phyloP scores from a whole-genome alignment of 768 basidiomycete species.

The Suillus alpinus region DNA sequence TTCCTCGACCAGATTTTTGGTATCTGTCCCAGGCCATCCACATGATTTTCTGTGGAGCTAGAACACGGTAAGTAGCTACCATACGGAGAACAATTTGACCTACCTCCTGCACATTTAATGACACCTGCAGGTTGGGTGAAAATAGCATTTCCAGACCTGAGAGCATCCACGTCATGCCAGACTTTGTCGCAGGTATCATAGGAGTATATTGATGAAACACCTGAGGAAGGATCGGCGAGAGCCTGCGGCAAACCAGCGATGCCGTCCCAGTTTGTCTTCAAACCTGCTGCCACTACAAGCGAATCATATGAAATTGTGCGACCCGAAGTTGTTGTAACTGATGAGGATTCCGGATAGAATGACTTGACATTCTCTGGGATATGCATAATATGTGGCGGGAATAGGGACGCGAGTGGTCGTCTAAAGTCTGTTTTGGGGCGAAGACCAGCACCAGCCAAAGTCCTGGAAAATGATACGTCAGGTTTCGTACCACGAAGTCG shows the following conservation, averaged over 20 bases:
- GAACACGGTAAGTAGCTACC: slow-evolving; percentile 4
- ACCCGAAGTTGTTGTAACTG: slow-evolving; percentile 70
- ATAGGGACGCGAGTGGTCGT: slow-evolving; percentile 61
- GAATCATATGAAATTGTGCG: slow-evolving; percentile 75
- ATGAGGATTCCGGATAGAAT: slow-evolving; percentile 75
- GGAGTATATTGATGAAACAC: slow-evolving; percentile 91
- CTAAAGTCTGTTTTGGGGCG: slow-evolving; percentile 66
- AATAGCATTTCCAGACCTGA: slow-evolving; percentile 78
- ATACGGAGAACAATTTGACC: slow-evolving; percentile 2
- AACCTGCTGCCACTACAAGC: slow-evolving; percentile 84
- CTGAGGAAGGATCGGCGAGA: slow-evolving; percentile 70
- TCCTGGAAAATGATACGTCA: slow-evolving; percentile 47
- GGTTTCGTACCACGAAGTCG: neutral
- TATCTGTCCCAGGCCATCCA: slow-evolving; percentile 95
- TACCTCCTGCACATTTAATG: slow-evolving; percentile 92
- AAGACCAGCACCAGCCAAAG: slow-evolving; percentile 89
- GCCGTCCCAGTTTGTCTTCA: slow-evolving; percentile 81
- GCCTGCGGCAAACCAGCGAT: slow-evolving; percentile 75
- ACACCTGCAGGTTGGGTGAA: slow-evolving; percentile 94
- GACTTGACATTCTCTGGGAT: slow-evolving; percentile 67
- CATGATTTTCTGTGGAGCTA: slow-evolving; percentile 90
- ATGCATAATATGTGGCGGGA: slow-evolving; percentile 72
- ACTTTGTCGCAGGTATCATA: slow-evolving; percentile 88
- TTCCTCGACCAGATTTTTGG: slow-evolving; percentile 53
- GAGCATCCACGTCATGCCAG: slow-evolving; percentile 76